Evolutionary conservation across 2,329 filamentous ascomycete species (phyloP).

Genomic region (Nemania sp.): DNA sequence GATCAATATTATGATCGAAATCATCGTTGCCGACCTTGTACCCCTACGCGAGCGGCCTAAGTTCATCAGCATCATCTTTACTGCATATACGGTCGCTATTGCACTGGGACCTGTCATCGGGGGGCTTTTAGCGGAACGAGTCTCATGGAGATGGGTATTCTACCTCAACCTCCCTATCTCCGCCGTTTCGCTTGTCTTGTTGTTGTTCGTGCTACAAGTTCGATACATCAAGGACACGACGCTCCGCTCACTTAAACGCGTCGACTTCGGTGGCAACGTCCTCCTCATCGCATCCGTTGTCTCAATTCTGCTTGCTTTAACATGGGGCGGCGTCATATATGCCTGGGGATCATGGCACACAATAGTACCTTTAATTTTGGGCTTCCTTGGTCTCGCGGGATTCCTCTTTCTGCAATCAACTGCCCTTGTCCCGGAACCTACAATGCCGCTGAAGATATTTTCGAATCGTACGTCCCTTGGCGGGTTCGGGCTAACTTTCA

Average conservation of each 20-base stretch:
- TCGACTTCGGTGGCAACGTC: background rate
- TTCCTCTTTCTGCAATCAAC: background rate
- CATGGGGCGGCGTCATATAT: background rate
- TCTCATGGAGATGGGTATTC: slow-evolving; percentile 10
- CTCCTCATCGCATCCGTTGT: background rate
- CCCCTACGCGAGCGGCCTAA: background rate
- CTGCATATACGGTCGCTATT: background rate
- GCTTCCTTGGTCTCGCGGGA: background rate
- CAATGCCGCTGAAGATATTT: background rate
- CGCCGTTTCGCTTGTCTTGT: background rate
- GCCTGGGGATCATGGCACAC: background rate
- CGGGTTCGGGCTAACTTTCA: background rate
- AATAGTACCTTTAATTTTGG: background rate
- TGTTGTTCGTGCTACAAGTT: background rate
- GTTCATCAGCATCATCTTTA: background rate
- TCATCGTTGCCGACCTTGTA: background rate
- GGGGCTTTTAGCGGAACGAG: background rate
- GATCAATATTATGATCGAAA: background rate
- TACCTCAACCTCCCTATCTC: slow-evolving; percentile 7
- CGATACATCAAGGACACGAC: background rate
- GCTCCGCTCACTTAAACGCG: background rate
- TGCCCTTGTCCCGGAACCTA: background rate
- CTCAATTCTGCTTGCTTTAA: background rate
- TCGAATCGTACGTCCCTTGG: background rate
- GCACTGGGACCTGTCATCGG: slow-evolving; percentile 8